phyloP scores from a whole-genome alignment of 306 rosid genomes.

The Abrus precatorius region DNA sequence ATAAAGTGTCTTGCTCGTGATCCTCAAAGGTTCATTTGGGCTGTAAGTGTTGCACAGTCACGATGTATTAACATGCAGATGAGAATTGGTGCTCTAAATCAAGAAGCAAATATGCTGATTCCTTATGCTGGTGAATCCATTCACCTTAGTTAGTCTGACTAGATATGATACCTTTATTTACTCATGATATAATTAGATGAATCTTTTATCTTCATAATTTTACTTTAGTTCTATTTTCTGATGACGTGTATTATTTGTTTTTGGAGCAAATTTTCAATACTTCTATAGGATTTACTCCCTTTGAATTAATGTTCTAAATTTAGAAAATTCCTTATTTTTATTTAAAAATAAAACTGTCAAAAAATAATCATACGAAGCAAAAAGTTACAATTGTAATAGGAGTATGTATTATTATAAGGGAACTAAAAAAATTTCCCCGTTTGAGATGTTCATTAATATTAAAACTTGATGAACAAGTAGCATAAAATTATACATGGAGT shows the following conservation, averaged over 20 bases:
- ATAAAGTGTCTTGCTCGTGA: slow-evolving; percentile 88
- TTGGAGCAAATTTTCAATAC: neutral
- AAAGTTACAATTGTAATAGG: neutral
- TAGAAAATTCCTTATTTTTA: neutral
- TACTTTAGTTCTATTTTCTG: neutral
- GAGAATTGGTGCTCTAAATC: slow-evolving; percentile 84
- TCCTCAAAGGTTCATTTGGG: slow-evolving; percentile 90
- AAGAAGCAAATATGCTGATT: slow-evolving; percentile 84
- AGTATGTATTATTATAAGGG: neutral
- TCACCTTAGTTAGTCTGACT: slow-evolving; percentile 8
- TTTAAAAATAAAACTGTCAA: neutral
- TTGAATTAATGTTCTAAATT: neutral
- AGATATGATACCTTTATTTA: slow-evolving; percentile 7
- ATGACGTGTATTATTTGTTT: slow-evolving; percentile 1
- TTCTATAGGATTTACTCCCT: too few relatives aligned
- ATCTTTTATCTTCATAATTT: neutral
- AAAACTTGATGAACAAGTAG: slow-evolving; percentile 30
- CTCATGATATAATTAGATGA: slow-evolving; percentile 21
- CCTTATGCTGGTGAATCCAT: slow-evolving; percentile 85
- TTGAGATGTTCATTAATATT: neutral
- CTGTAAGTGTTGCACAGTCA: slow-evolving; percentile 85
- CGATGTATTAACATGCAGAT: slow-evolving; percentile 83
- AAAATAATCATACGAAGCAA: neutral
- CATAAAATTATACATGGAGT: slow-evolving; percentile 25
- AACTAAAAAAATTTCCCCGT: neutral